Evolutionary conservation across 2,329 filamentous ascomycete species (phyloP), one percentile per base, ranked within the genome.

Genomic region (Epichloe scottii): DNA sequence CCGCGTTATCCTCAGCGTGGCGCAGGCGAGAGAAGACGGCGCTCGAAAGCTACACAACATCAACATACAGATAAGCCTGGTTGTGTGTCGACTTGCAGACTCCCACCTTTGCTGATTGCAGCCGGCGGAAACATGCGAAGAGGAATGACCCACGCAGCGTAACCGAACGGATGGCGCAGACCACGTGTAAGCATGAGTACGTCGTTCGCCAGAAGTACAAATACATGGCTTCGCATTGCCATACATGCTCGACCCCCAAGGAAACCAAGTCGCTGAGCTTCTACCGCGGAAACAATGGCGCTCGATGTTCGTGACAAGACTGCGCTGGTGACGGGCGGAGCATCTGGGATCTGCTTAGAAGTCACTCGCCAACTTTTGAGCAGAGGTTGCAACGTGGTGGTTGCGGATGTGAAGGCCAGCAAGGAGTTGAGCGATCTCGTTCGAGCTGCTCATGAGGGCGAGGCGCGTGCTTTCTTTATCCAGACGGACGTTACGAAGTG

Each of bases 401-500:
- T 70, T 33, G 68, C 62, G 46, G 68, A 71, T 57, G 52, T 69
- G 0, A 50, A 57, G 7, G 58, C 69, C 0, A 64, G 65, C 0
- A 60, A 63, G 1, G 65, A 67, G 55, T 62, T 66, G 23, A 17
- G 46, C 14, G 21, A 17, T 14, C 46, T 52, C n/a, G 10, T 46
- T 15, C 15, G 39, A 7, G 10, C 14, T 15, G 19, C 2, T 21
- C 12, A 37, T 2, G 34, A 39, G 12, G 51, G 62, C 34, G 50
- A 50, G 30, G 49, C 58, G 3, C 56, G 58, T 30, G 64, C 60
- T 5, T 51, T 66, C n/a, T 70, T 68, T 54, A 57, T 64, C 30
- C 57, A 60, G 54, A 68, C 66, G 11, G 66, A 70, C 55, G 68
- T 70, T 10, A 61, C 64, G 4, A 57, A 59, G 11, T 68, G 66